These are phyloP conservation scores for Staphylotrichum tortipilum DNA, from an alignment of 495 filamentous ascomycete genomes.

Conservation along the genomic window DNA sequence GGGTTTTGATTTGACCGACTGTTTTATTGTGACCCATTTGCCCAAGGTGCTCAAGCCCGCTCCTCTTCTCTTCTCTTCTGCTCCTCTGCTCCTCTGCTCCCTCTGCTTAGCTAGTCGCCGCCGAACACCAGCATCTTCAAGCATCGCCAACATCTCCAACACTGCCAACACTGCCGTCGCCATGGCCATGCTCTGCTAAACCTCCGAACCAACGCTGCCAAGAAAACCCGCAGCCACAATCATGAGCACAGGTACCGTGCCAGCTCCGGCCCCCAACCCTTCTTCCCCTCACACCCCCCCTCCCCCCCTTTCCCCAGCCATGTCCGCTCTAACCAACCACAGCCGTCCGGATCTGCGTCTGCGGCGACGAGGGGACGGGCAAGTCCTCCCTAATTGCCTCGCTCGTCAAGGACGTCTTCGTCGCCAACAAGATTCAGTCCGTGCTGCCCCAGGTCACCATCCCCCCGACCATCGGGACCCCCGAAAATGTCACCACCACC, in stretches of 20 bases:
- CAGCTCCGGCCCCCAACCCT: no score
- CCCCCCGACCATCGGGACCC: constrained; percentile 76
- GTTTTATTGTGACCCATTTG: background rate
- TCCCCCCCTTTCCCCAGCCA: no score
- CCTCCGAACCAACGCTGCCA: no score
- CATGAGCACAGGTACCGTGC: constrained; percentile 10
- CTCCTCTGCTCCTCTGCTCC: no score
- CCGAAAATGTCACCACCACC: constrained; percentile 89
- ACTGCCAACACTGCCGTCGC: background rate
- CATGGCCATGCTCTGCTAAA: no score
- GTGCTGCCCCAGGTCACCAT: constrained; percentile 91
- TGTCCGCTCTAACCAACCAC: no score
- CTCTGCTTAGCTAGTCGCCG: no score
- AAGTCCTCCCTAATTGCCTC: constrained; percentile 66
- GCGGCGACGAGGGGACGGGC: constrained; percentile 79
- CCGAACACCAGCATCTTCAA: no score
- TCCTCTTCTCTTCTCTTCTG: background rate
- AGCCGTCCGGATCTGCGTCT: constrained; percentile 86
- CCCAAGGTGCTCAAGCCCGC: background rate
- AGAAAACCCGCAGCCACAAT: background rate
- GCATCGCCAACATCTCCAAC: no score
- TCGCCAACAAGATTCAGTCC: constrained; percentile 86
- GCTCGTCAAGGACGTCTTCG: constrained; percentile 90
- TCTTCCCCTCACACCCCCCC: no score
- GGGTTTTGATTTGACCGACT: background rate